Evolutionary conservation across 2,329 filamentous ascomycete species (phyloP).

Genomic region (Pestalotiopsis sp.): DNA sequence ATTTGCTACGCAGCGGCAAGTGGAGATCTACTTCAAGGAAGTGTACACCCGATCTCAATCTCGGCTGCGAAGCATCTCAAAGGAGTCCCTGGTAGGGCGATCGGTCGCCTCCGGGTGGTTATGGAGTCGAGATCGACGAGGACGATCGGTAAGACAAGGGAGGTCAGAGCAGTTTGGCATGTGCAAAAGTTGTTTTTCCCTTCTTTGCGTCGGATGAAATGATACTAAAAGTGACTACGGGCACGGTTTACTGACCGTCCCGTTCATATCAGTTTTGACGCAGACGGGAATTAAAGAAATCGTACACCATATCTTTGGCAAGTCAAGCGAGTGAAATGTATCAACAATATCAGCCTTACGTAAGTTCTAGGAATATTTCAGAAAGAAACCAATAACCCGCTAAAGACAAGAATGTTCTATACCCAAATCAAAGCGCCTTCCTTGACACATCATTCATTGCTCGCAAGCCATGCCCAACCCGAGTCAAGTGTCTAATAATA

Average conservation of each 20-base stretch:
- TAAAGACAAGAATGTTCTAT: background rate
- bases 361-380: background rate
- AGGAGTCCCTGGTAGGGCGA: background rate
- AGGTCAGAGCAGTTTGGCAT: background rate
- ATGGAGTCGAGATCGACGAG: background rate
- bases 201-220: too few species aligned
- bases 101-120: background rate
- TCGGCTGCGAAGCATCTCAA: background rate
- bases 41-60: background rate
- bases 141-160: background rate
- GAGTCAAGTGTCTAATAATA: background rate
- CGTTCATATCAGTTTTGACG: too few species aligned
- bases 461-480: background rate
- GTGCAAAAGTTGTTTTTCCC: too few species aligned
- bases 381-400: background rate
- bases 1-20: background rate
- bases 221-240: too few species aligned
- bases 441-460: background rate
- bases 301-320: too few species aligned
- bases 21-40: background rate
- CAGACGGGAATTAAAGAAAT: too few species aligned
- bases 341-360: background rate
- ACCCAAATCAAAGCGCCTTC: background rate
- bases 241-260: too few species aligned
- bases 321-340: too few species aligned